Percentiles rank a stretch among this genome's conserved stretches.
These are phyloP conservation scores for Fagopyrum tataricum DNA, from an alignment of 148 eudicot species.

Conservation along the genomic window DNA sequence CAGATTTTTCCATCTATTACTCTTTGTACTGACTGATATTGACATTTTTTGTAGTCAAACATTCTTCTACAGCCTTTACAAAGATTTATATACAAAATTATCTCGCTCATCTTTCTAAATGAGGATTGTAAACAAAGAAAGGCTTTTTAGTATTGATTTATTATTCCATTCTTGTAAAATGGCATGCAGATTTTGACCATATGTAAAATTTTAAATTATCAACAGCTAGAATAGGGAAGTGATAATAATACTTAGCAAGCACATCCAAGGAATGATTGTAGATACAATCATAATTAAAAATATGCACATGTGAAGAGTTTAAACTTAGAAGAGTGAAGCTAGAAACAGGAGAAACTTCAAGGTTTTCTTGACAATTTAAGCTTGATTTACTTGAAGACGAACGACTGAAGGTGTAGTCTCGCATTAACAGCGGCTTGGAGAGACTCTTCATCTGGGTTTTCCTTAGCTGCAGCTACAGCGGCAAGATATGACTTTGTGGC, in stretches of 20 bases:
- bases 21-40: slow-evolving; percentile 6
- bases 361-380: neutral
- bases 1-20: neutral
- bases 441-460: slow-evolving; percentile 72
- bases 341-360: neutral
- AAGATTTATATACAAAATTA: no score
- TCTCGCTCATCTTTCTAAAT: neutral
- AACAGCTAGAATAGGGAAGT: no score
- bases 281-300: neutral
- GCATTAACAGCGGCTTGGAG: slow-evolving; percentile 54
- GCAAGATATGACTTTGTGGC: slow-evolving; percentile 62
- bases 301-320: neutral
- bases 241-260: neutral
- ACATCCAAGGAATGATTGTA: neutral
- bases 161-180: neutral
- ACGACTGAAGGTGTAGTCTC: slow-evolving; percentile 59
- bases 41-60: slow-evolving; percentile 1
- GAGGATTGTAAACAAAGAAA: neutral
- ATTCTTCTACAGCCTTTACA: neutral
- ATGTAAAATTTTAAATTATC: no score
- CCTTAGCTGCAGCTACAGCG: slow-evolving; percentile 69
- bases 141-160: no score
- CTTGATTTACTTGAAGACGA: slow-evolving; percentile 26
- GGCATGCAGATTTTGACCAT: neutral
- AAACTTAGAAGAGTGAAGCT: no score